A percentile compares a stretch with the other conserved stretches of the same genome.
Conservation (phyloP, 2,329 filamentous ascomycete species). For the Tolypocladium pustulatum region DNA sequence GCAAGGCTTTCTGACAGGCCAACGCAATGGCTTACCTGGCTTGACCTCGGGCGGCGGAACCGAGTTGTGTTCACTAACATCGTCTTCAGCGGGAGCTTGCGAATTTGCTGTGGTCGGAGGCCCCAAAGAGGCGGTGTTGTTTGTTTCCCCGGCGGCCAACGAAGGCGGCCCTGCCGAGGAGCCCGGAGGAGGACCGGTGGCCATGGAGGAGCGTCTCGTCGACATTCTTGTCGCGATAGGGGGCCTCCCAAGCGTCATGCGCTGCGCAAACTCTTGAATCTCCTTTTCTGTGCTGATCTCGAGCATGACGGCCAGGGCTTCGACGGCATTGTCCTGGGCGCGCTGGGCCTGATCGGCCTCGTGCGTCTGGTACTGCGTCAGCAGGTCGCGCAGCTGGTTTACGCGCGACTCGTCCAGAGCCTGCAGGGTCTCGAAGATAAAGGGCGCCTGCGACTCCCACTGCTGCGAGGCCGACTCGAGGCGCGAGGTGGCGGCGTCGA, state of each 20-base stretch:
- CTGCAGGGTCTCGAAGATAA: slow-evolving; percentile 88
- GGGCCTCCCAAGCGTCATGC: slow-evolving; percentile 29
- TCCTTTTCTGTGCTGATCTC: slow-evolving; percentile 82
- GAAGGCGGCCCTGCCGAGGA: not conserved
- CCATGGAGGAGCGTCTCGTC: slow-evolving; percentile 28
- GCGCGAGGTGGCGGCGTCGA: slow-evolving; percentile 61
- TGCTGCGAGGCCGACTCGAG: slow-evolving; percentile 71
- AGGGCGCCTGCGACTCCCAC: slow-evolving; percentile 92
- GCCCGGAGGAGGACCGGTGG: not conserved
- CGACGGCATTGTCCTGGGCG: slow-evolving; percentile 62
- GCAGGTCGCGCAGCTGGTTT: slow-evolving; percentile 79
- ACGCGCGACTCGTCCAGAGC: slow-evolving; percentile 79
- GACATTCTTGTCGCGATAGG: slow-evolving; percentile 26
- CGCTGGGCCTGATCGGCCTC: slow-evolving; percentile 81
- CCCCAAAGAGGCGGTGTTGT: not conserved
- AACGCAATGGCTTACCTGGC: slow-evolving; percentile 20
- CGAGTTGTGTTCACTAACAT: slow-evolving; percentile 32
- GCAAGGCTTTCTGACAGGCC: not conserved
- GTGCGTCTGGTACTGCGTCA: slow-evolving; percentile 89
- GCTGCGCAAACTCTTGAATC: slow-evolving; percentile 59
- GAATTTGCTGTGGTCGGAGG: slow-evolving; percentile 1
- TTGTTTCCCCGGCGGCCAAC: not conserved
- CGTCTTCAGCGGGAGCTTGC: slow-evolving; percentile 11
- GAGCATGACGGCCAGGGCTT: slow-evolving; percentile 69
- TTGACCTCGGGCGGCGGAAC: slow-evolving; percentile 19